phyloP scores from a whole-genome alignment of 2,329 filamentous ascomycete genomes.

The Fusarium piperis region DNA sequence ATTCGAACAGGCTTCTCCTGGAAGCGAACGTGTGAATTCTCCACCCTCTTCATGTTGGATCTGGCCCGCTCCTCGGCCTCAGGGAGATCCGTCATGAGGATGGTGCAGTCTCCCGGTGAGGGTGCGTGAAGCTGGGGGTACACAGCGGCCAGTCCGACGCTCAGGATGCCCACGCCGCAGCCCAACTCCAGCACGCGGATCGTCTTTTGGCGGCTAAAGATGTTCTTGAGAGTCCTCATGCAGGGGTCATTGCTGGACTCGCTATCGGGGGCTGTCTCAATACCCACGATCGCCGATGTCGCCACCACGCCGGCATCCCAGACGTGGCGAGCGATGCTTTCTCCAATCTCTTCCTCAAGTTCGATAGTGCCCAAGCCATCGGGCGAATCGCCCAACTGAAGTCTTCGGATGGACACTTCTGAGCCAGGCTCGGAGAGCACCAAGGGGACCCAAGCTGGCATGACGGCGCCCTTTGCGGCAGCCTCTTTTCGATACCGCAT shows the following conservation, averaged over 20 bases:
- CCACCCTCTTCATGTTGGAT: conserved; percentile 56
- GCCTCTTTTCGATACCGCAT: conserved; percentile 30
- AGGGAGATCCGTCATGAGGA: conserved; percentile 65
- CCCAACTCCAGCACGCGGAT: conserved; percentile 64
- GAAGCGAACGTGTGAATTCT: conserved; percentile 20
- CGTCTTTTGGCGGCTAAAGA: conserved; percentile 39
- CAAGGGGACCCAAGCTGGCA: conserved; percentile 55
- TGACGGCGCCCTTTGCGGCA: conserved; percentile 49
- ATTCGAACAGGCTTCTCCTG: conserved; percentile 42
- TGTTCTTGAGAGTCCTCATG: conserved; percentile 44
- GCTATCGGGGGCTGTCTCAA: conserved; percentile 40
- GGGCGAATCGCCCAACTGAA: conserved; percentile 40
- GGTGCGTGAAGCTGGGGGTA: conserved; percentile 37
- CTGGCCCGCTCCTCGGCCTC: conserved; percentile 62
- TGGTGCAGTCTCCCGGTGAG: conserved; percentile 39
- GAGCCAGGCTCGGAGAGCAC: conserved; percentile 32
- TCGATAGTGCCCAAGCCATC: conserved; percentile 46
- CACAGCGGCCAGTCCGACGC: conserved; percentile 57
- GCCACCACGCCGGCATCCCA: conserved; percentile 67
- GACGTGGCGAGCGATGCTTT: conserved; percentile 68
- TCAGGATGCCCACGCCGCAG: conserved; percentile 65
- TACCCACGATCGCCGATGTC: conserved; percentile 46
- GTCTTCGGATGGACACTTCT: conserved; percentile 43
- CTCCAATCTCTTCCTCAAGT: conserved; percentile 66
- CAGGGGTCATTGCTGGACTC: conserved; percentile 40